Conservation (phyloP, 2,329 filamentous ascomycete genomes). For the Stachybotrys echinatus region DNA sequence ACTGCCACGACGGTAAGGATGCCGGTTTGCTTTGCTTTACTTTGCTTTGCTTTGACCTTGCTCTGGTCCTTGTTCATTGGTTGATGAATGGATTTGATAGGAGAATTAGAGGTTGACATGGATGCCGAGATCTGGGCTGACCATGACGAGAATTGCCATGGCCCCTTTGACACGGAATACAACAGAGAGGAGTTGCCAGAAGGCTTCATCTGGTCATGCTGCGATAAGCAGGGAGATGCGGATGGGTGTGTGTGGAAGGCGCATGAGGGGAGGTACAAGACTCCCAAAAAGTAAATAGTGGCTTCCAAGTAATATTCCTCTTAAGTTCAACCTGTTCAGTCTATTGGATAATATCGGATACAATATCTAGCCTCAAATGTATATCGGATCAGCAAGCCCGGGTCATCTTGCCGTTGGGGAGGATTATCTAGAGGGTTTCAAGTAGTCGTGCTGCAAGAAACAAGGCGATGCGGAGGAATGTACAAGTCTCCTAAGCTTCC, state of each 20-base stretch:
- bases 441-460: no score
- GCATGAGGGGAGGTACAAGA: neutral
- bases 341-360: no score
- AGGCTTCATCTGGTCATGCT: constrained; percentile 17
- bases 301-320: no score
- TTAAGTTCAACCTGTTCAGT: no score
- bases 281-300: neutral
- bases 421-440: no score
- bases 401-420: no score
- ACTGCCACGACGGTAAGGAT: constrained; percentile 12
- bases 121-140: constrained; percentile 11
- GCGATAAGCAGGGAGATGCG: constrained; percentile 1
- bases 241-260: neutral
- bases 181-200: constrained; percentile 7
- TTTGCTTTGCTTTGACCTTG: neutral
- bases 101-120: constrained; percentile 10
- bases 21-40: neutral
- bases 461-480: no score
- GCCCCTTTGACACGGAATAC: constrained; percentile 9
- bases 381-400: no score
- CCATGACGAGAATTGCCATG: constrained; percentile 6
- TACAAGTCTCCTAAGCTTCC: no score
- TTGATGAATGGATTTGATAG: no score
- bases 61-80: neutral
- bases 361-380: no score